A percentile compares a stretch with the other conserved stretches of the same genome.
phyloP scores from a whole-genome alignment of 192 early-diverging fungal genomes.

The Umbelopsis sp. region DNA sequence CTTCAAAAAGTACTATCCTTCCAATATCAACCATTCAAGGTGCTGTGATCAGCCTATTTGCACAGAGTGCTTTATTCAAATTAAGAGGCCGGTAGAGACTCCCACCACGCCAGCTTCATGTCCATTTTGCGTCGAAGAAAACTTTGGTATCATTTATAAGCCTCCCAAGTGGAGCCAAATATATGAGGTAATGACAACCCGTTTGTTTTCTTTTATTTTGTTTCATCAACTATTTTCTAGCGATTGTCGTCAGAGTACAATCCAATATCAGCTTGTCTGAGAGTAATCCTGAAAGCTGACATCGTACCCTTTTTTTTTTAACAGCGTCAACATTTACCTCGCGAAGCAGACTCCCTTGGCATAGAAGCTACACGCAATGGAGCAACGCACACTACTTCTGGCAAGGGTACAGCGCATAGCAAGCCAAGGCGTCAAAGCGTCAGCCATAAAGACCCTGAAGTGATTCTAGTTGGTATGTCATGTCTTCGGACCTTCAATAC shows the following conservation, averaged over 20 bases:
- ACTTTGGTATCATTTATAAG: constrained; percentile 83
- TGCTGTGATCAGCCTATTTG: constrained; percentile 97
- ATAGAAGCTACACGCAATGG: constrained; percentile 10
- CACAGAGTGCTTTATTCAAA: constrained; percentile 97
- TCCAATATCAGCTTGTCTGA: too few species aligned
- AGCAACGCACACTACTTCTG: constrained; percentile 38
- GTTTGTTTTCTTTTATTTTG: background rate
- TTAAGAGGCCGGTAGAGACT: constrained; percentile 81
- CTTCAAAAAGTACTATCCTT: constrained; percentile 75
- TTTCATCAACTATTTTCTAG: background rate
- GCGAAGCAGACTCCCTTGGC: background rate
- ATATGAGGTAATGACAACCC: background rate
- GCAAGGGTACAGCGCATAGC: constrained; percentile 6
- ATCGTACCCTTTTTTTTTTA: too few species aligned
- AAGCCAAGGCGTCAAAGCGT: constrained; percentile 50
- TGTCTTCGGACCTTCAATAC: background rate
- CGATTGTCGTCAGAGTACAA: too few species aligned
- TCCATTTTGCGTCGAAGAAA: constrained; percentile 86
- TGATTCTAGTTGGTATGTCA: constrained; percentile 65
- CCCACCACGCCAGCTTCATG: constrained; percentile 70
- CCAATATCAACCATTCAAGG: constrained; percentile 89
- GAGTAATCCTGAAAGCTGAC: too few species aligned
- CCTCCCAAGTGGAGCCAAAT: constrained; percentile 42
- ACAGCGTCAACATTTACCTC: background rate
- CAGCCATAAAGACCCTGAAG: constrained; percentile 58